These are phyloP conservation scores for Populus alba DNA, from an alignment of 345 rosid species.

Conservation along the genomic window DNA sequence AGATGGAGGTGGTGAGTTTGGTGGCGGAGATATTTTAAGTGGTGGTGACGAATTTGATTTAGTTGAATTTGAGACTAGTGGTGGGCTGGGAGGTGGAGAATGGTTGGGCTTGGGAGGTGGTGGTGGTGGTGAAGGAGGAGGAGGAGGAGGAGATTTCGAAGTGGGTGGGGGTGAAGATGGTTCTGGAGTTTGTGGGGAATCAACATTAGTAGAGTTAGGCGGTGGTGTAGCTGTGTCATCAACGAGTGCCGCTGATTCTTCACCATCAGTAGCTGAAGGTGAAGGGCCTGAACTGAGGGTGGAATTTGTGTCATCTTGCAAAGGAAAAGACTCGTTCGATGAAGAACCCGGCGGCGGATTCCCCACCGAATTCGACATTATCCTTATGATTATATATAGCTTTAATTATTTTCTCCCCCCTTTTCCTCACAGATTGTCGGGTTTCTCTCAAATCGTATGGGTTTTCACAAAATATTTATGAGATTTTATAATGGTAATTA, in stretches of 20 bases:
- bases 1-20: constrained; percentile 11
- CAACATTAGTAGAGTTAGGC: neutral
- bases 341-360: constrained; percentile 33
- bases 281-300: neutral
- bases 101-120: neutral
- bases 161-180: constrained; percentile 26
- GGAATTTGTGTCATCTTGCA: neutral
- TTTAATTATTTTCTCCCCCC: neutral
- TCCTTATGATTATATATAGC: neutral
- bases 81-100: constrained; percentile 8
- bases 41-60: constrained; percentile 6
- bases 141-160: neutral
- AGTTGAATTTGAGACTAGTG: neutral
- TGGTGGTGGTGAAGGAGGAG: constrained; percentile 1
- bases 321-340: neutral
- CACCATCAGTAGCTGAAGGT: neutral
- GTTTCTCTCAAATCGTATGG: neutral
- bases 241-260: neutral
- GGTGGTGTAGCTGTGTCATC: neutral
- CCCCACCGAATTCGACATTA: constrained; percentile 46
- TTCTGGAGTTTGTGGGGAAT: constrained; percentile 17
- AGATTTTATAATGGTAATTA: neutral
- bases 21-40: constrained; percentile 5
- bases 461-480: neutral
- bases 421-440: neutral